phyloP scores from a whole-genome alignment of 129 eudicot genomes.

The Silybum marianum region DNA sequence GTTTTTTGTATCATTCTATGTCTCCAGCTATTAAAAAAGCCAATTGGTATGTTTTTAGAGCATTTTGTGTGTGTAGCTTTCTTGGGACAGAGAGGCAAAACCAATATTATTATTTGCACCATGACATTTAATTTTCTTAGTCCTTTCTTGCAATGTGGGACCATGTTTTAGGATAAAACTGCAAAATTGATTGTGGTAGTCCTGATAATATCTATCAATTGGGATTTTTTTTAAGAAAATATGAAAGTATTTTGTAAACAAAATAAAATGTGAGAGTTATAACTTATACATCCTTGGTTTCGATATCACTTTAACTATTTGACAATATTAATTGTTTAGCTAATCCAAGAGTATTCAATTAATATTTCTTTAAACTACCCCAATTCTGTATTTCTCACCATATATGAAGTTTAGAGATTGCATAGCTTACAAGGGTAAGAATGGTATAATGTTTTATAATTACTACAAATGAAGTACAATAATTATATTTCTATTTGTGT shows the following conservation, averaged over 20 bases:
- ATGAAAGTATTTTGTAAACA: neutral
- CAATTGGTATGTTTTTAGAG: constrained; percentile 18
- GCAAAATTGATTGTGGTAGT: neutral
- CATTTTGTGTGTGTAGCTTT: constrained; percentile 37
- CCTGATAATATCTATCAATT: neutral
- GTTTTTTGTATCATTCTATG: constrained; percentile 33
- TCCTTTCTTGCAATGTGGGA: constrained; percentile 10
- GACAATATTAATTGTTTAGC: neutral
- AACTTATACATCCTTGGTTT: neutral
- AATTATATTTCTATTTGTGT: constrained; percentile 6
- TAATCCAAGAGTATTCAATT: neutral
- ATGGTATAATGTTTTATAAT: neutral
- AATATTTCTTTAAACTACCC: neutral
- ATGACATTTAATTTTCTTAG: constrained; percentile 13
- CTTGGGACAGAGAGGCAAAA: constrained; percentile 32
- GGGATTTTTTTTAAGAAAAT: neutral
- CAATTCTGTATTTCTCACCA: neutral
- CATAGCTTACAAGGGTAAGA: neutral
- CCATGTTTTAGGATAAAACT: constrained; percentile 1
- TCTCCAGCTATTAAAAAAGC: constrained; percentile 35
- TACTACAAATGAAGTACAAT: neutral
- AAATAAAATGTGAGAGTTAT: neutral
- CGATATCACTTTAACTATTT: neutral
- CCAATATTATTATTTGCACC: constrained; percentile 16
- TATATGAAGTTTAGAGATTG: neutral